A percentile compares a stretch with the other conserved stretches of the same genome.
Conservation (phyloP, 129 eudicot species). For the Artemisia annua region DNA sequence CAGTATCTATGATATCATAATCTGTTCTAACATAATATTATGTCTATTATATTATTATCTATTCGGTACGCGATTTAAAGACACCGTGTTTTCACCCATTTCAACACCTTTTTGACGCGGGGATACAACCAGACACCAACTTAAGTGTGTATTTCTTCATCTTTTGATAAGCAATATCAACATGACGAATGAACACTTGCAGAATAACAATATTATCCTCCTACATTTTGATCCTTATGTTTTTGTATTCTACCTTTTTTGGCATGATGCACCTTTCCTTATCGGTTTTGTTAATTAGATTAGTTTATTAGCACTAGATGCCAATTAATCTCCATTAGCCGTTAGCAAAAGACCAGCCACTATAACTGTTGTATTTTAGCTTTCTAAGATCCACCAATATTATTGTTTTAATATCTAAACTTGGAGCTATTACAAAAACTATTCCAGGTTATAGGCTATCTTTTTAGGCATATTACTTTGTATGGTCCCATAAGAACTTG, state of each 20-base stretch:
- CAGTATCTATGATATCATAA: conserved; percentile 1
- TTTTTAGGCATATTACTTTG: conserved; percentile 12
- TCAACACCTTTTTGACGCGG: conserved; percentile 11
- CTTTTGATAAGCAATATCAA: background rate
- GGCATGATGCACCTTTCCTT: conserved; percentile 29
- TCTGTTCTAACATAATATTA: background rate
- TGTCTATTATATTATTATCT: background rate
- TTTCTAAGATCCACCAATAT: conserved; percentile 12
- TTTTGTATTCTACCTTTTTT: conserved; percentile 21
- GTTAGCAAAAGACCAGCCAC: conserved; percentile 14
- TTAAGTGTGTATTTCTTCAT: background rate
- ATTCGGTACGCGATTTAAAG: conserved; percentile 3
- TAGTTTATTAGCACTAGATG: conserved; percentile 22
- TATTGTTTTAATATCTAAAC: conserved; percentile 4
- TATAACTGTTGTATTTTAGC: conserved; percentile 18
- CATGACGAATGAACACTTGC: conserved; percentile 3
- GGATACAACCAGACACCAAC: conserved; percentile 6
- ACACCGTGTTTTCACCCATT: conserved; percentile 3
- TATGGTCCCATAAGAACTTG: conserved; percentile 9
- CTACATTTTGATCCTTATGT: background rate
- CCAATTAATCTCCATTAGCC: conserved; percentile 21
- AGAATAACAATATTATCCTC: background rate
- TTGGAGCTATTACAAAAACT: conserved; percentile 28
- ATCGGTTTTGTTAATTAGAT: conserved; percentile 16
- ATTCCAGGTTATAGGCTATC: conserved; percentile 16